phyloP scores from a whole-genome alignment of 352 stramenopile genomes.

The Phytophthora sansomeana region DNA sequence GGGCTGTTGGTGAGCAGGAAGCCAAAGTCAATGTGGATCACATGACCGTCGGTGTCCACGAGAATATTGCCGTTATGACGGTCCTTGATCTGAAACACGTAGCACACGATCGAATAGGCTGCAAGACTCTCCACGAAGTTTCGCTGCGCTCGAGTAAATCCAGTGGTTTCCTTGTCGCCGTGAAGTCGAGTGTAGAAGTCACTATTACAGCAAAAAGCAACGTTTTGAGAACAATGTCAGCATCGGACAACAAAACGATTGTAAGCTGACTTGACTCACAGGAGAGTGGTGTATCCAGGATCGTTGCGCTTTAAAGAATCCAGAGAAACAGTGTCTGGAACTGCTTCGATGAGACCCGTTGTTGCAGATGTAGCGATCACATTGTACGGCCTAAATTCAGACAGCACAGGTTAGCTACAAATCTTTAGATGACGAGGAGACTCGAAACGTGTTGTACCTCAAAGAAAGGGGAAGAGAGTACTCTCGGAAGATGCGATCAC shows the following conservation, averaged over 20 bases:
- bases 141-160: slow-evolving; percentile 81
- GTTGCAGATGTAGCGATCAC: slow-evolving; percentile 95
- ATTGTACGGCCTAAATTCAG: slow-evolving; percentile 90
- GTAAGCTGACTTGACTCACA: slow-evolving; percentile 74
- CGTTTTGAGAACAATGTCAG: not conserved
- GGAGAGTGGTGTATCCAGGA: slow-evolving; percentile 83
- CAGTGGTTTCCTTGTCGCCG: slow-evolving; percentile 76
- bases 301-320: slow-evolving; percentile 96
- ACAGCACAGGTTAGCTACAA: slow-evolving; percentile 30
- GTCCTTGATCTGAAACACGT: slow-evolving; percentile 99
- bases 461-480: slow-evolving; percentile 94
- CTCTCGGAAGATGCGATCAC: slow-evolving; percentile 95
- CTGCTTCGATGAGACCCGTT: slow-evolving; percentile 96
- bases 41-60: slow-evolving; percentile 95
- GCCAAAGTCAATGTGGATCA: slow-evolving; percentile 99
- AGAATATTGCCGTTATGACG: slow-evolving; percentile 99
- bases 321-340: slow-evolving; percentile 97
- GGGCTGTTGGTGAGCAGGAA: slow-evolving; percentile 97
- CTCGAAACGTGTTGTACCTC: slow-evolving; percentile 43
- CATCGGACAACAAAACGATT: slow-evolving; percentile 24
- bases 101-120: slow-evolving; percentile 98
- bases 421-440: slow-evolving; percentile 42
- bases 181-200: slow-evolving; percentile 96
- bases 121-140: slow-evolving; percentile 94
- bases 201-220: slow-evolving; percentile 36